Percentiles rank a stretch among this genome's conserved stretches.
Evolutionary conservation across 352 stramenopile genomes (phyloP).

Genomic region (Peronospora tabacina): DNA sequence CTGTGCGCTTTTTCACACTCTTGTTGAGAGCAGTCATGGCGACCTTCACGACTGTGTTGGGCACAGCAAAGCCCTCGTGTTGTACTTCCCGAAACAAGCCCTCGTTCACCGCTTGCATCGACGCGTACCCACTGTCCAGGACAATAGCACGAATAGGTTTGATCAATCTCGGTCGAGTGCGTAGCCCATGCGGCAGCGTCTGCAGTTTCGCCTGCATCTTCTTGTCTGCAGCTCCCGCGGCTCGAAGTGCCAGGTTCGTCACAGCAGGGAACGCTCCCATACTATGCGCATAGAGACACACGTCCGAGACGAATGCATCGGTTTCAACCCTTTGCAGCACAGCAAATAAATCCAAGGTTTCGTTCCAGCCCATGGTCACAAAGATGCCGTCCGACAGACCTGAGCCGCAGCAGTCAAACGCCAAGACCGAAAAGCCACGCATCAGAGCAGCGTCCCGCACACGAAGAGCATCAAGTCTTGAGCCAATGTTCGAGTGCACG

Average conservation of each 20-base stretch:
- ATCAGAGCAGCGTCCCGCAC: constrained; percentile 51
- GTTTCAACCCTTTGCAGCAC: constrained; percentile 57
- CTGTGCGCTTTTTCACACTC: constrained; percentile 68
- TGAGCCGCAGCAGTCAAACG: constrained; percentile 80
- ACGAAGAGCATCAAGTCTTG: constrained; percentile 56
- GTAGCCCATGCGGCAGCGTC: constrained; percentile 45
- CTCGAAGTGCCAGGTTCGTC: constrained; percentile 61
- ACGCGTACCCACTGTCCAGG: constrained; percentile 66
- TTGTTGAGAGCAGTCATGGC: constrained; percentile 56
- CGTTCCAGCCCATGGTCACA: constrained; percentile 84
- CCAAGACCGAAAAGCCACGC: constrained; percentile 69
- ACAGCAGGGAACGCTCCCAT: constrained; percentile 79
- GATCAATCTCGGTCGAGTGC: constrained; percentile 30
- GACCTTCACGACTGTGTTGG: constrained; percentile 63
- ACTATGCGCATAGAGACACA: constrained; percentile 75
- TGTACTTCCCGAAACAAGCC: constrained; percentile 56
- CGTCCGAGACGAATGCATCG: constrained; percentile 38
- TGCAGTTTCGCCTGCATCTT: constrained; percentile 49
- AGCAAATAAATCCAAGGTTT: constrained; percentile 58
- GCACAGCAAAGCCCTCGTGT: constrained; percentile 64
- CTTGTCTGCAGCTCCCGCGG: constrained; percentile 36
- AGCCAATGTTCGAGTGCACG: constrained; percentile 80
- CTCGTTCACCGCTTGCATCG: constrained; percentile 57
- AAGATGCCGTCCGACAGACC: constrained; percentile 72
- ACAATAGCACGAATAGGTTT: constrained; percentile 71